A percentile compares a stretch with the other conserved stretches of the same genome.
Evolutionary conservation across 2,329 filamentous ascomycete genomes (phyloP).

Genomic region (Cercospora janseana): DNA sequence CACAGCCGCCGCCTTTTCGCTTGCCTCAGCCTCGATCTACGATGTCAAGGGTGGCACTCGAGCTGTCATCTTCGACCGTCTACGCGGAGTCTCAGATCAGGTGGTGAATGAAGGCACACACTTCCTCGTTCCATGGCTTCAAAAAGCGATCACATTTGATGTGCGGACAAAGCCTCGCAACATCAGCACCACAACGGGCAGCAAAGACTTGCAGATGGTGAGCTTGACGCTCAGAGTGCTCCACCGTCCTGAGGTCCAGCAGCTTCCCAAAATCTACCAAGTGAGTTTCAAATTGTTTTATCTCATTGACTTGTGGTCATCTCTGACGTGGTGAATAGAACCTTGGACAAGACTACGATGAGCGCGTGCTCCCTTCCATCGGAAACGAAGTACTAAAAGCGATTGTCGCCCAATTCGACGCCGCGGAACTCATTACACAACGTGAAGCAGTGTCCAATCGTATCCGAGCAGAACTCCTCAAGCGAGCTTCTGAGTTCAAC

Average conservation of each 20-base stretch:
- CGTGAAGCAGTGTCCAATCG: slow-evolving; percentile 94
- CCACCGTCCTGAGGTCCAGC: slow-evolving; percentile 89
- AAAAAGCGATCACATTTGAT: slow-evolving; percentile 92
- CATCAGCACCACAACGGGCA: slow-evolving; percentile 94
- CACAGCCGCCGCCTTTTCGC: slow-evolving; percentile 62
- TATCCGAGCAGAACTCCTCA: slow-evolving; percentile 87
- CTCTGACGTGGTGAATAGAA: slow-evolving; percentile 57
- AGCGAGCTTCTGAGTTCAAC: slow-evolving; percentile 95
- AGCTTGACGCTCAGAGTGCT: slow-evolving; percentile 94
- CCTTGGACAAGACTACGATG: slow-evolving; percentile 96
- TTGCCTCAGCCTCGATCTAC: slow-evolving; percentile 81
- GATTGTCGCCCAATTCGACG: slow-evolving; percentile 55
- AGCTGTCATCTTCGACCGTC: slow-evolving; percentile 95
- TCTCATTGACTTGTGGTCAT: not conserved
- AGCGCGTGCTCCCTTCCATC: slow-evolving; percentile 55
- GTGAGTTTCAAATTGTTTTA: slow-evolving; percentile 51
- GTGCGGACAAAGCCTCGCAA: slow-evolving; percentile 96
- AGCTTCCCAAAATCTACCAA: slow-evolving; percentile 97
- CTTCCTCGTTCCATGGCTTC: slow-evolving; percentile 93
- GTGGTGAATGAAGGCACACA: slow-evolving; percentile 97
- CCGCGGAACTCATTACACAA: slow-evolving; percentile 80
- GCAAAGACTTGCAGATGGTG: slow-evolving; percentile 99
- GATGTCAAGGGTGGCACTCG: slow-evolving; percentile 93
- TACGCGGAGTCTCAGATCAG: slow-evolving; percentile 86
- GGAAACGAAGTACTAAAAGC: slow-evolving; percentile 57